These are phyloP conservation scores for Fusarium buxicola DNA, from an alignment of 2,329 filamentous ascomycete species.

Conservation along the genomic window DNA sequence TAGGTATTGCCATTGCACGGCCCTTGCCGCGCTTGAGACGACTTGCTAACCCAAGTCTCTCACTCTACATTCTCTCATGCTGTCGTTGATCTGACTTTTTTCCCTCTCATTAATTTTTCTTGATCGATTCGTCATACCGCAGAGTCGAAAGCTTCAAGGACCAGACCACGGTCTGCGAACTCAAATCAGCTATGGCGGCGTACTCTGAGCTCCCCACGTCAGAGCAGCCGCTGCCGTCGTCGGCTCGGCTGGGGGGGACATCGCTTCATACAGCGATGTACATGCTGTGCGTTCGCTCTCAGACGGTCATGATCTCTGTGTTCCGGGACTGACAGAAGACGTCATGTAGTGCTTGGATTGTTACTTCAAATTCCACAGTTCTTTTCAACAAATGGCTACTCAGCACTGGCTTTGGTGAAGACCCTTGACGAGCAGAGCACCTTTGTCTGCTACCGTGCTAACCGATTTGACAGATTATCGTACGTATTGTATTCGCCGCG, in stretches of 20 bases:
- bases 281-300: slow-evolving; percentile 5
- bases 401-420: slow-evolving; percentile 19
- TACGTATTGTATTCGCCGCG: accelerated
- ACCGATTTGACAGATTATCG: slow-evolving; percentile 13
- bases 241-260: not conserved
- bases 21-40: not conserved
- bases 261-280: slow-evolving; percentile 2
- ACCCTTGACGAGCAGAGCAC: not conserved
- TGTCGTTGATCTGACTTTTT: not conserved
- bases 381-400: slow-evolving; percentile 23
- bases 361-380: slow-evolving; percentile 15
- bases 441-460: not conserved
- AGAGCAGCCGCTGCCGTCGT: not conserved
- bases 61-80: too few species aligned
- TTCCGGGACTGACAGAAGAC: not conserved
- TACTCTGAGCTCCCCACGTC: not conserved
- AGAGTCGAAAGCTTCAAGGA: too few species aligned
- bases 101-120: not conserved
- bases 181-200: not conserved
- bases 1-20: too few species aligned
- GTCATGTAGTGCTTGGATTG: slow-evolving; percentile 4
- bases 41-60: not conserved
- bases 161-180: not conserved
- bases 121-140: too few species aligned
- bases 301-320: accelerated